Evolutionary conservation across 176 grass and related monocot species (phyloP).

Genomic region (Avena atlantica): DNA sequence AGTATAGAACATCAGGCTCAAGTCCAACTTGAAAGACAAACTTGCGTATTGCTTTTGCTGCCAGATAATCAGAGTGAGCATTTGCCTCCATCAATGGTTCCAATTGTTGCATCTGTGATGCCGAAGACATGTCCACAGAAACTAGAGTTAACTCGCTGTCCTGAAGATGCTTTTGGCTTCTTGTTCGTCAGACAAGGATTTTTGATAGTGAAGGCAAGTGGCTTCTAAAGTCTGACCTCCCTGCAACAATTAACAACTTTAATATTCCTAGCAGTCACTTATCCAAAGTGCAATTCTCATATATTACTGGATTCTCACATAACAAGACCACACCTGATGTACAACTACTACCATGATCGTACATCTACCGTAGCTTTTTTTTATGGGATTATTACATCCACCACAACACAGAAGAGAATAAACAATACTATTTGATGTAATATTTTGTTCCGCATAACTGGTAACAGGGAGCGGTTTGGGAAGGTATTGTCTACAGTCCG

Average conservation of each 20-base stretch:
- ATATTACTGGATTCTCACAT: constrained; percentile 2
- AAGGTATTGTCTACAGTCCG: neutral
- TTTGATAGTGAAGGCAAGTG: neutral
- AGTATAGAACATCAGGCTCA: constrained; percentile 55
- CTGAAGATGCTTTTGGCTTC: constrained; percentile 21
- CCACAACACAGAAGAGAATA: neutral
- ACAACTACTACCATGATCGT: neutral
- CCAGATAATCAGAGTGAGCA: constrained; percentile 40
- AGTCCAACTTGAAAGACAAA: constrained; percentile 76
- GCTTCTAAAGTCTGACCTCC: neutral
- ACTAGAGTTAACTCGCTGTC: constrained; percentile 39
- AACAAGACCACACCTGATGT: neutral
- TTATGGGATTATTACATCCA: neutral
- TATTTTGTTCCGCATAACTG: neutral
- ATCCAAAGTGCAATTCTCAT: neutral
- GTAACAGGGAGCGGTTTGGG: neutral
- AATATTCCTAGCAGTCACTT: constrained; percentile 14
- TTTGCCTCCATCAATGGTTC: constrained; percentile 34
- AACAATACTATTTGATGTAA: neutral
- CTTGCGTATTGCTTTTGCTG: constrained; percentile 62
- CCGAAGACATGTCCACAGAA: constrained; percentile 38
- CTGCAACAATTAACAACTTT: constrained; percentile 6
- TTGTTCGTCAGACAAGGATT: constrained; percentile 4
- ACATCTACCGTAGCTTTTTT: neutral
- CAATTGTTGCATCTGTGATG: constrained; percentile 23